phyloP scores from a whole-genome alignment of 495 filamentous ascomycete species.

The Aspergillus sclerotioniger region DNA sequence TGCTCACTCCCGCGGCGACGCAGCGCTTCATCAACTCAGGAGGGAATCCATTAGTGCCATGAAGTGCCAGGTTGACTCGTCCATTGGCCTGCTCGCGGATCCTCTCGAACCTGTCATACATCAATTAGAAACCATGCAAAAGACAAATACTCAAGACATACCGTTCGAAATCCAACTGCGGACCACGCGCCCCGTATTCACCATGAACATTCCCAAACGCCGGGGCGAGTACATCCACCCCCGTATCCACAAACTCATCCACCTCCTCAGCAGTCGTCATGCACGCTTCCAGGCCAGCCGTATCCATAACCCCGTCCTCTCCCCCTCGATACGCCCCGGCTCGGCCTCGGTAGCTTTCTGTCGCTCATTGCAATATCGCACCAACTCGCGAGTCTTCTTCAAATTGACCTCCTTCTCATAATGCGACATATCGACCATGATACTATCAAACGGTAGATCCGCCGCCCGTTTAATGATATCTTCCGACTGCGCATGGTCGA shows the following conservation, averaged over 20 bases:
- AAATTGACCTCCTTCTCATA: constrained; percentile 74
- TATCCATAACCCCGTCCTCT: constrained; percentile 73
- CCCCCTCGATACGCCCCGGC: constrained; percentile 72
- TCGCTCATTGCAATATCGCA: constrained; percentile 62
- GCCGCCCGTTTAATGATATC: constrained; percentile 59
- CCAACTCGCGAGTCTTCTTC: constrained; percentile 60
- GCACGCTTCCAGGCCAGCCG: constrained; percentile 61
- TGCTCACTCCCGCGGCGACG: constrained; percentile 61
- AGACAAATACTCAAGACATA: constrained; percentile 1
- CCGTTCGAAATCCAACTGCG: constrained; percentile 64
- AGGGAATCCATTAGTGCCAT: constrained; percentile 67
- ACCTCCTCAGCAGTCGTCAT: constrained; percentile 69
- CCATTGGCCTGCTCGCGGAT: constrained; percentile 29
- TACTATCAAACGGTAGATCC: constrained; percentile 63
- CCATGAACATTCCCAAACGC: constrained; percentile 80
- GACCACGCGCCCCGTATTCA: constrained; percentile 64
- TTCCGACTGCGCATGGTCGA: constrained; percentile 66
- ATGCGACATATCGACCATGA: constrained; percentile 74
- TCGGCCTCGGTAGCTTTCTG: constrained; percentile 72
- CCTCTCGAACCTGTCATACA: constrained; percentile 14
- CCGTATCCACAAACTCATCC: constrained; percentile 65
- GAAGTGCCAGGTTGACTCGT: constrained; percentile 54
- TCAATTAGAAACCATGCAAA: neutral
- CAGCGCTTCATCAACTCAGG: constrained; percentile 56
- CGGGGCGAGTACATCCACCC: constrained; percentile 71